phyloP scores from a whole-genome alignment of 352 stramenopile genomes.

The Globisporangium recalcitrans region DNA sequence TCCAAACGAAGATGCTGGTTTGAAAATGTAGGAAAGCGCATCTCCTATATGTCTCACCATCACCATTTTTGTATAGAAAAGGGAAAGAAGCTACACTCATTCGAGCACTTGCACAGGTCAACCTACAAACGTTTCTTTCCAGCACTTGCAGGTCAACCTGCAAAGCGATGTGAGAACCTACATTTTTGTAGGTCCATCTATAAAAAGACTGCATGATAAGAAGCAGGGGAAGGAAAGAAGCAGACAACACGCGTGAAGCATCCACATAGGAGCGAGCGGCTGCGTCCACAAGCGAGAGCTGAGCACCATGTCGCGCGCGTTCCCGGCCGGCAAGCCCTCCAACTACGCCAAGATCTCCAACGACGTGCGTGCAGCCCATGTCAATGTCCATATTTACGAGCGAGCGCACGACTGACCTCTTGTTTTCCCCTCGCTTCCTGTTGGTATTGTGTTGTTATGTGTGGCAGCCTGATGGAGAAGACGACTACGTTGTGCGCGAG shows the following conservation, averaged over 20 bases:
- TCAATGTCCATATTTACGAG: too few relatives aligned
- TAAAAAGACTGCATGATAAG: constrained; percentile 8
- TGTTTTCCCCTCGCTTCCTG: background rate
- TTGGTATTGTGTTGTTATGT: background rate
- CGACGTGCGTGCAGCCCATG: constrained; percentile 56
- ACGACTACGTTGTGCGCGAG: constrained; percentile 52
- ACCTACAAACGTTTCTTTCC: background rate
- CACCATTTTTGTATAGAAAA: too few relatives aligned
- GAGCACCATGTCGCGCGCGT: constrained; percentile 46
- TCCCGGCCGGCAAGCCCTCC: constrained; percentile 51
- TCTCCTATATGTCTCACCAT: too few relatives aligned
- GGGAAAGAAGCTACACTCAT: too few relatives aligned
- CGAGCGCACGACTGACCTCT: background rate
- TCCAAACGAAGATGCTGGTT: too few relatives aligned
- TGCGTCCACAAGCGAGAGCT: background rate
- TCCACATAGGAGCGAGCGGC: constrained; percentile 1
- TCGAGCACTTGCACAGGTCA: too few relatives aligned
- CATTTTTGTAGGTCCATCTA: constrained; percentile 3
- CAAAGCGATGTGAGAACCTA: background rate
- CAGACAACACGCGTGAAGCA: background rate
- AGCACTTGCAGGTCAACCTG: background rate
- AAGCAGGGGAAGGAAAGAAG: constrained; percentile 5
- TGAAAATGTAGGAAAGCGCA: background rate
- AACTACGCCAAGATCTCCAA: constrained; percentile 72
- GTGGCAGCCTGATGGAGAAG: constrained; percentile 43